Conservation (phyloP, 345 rosid species). For the Populus euphratica region DNA sequence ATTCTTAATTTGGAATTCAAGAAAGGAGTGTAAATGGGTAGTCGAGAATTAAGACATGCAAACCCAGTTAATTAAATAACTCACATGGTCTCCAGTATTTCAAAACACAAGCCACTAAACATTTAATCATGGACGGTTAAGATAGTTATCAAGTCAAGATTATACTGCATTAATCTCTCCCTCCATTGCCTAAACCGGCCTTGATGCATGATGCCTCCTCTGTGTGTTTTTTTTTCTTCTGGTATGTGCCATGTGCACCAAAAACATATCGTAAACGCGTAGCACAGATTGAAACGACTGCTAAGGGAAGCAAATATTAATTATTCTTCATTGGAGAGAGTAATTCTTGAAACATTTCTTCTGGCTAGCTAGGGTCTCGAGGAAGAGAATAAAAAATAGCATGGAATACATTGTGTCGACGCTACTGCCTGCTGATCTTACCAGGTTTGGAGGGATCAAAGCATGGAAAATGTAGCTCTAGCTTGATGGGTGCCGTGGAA, state of each 20-base stretch:
- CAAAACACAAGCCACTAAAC: not conserved
- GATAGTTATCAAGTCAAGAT: conserved; percentile 6
- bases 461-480: conserved; percentile 4
- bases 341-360: conserved; percentile 7
- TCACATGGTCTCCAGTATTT: conserved; percentile 4
- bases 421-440: not conserved
- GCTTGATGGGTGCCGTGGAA: not conserved
- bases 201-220: not conserved
- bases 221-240: too few species aligned
- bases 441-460: conserved; percentile 10
- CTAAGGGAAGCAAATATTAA: not conserved
- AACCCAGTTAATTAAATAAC: not conserved
- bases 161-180: not conserved
- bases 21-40: not conserved
- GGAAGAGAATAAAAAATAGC: not conserved
- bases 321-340: not conserved
- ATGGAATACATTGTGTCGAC: not conserved
- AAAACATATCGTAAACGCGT: conserved; percentile 4
- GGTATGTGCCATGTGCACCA: not conserved
- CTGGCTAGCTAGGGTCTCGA: not conserved
- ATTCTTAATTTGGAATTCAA: not conserved
- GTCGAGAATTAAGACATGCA: not conserved
- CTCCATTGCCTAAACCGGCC: conserved; percentile 14
- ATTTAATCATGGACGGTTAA: conserved; percentile 28
- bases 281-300: not conserved